These are phyloP conservation scores for Sideroxylon spinosum DNA, from an alignment of 179 eudicot species.

Conservation along the genomic window DNA sequence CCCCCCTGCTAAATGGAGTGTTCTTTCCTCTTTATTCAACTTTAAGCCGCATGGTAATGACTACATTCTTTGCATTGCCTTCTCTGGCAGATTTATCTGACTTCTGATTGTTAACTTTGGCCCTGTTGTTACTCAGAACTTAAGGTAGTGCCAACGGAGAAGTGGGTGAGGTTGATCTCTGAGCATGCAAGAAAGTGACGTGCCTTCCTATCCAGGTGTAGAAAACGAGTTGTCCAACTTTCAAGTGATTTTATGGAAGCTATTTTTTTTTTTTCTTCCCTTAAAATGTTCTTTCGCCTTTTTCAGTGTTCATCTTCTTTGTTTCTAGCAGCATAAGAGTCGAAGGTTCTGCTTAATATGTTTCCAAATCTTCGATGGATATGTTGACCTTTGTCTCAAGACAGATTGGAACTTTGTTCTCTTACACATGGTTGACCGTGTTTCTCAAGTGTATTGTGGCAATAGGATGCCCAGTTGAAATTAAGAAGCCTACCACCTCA, in stretches of 20 bases:
- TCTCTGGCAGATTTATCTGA: background rate
- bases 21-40: conserved; percentile 69
- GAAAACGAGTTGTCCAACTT: conserved; percentile 16
- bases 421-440: background rate
- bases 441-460: conserved; percentile 1
- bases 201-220: conserved; percentile 28
- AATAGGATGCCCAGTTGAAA: too few species aligned
- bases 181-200: conserved; percentile 72
- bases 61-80: background rate
- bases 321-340: conserved; percentile 14
- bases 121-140: conserved; percentile 24
- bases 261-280: background rate
- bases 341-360: conserved; percentile 1
- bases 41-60: conserved; percentile 61
- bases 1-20: conserved; percentile 68
- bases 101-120: background rate
- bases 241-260: background rate
- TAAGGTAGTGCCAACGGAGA: conserved; percentile 46
- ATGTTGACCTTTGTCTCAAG: conserved; percentile 15
- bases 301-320: conserved; percentile 7
- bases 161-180: conserved; percentile 50
- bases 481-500: too few species aligned
- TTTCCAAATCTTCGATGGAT: background rate
- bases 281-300: background rate
- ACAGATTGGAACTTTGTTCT: conserved; percentile 2